These are phyloP conservation scores for Anisodus acutangulus DNA, from an alignment of 257 asterid species.

Conservation along the genomic window DNA sequence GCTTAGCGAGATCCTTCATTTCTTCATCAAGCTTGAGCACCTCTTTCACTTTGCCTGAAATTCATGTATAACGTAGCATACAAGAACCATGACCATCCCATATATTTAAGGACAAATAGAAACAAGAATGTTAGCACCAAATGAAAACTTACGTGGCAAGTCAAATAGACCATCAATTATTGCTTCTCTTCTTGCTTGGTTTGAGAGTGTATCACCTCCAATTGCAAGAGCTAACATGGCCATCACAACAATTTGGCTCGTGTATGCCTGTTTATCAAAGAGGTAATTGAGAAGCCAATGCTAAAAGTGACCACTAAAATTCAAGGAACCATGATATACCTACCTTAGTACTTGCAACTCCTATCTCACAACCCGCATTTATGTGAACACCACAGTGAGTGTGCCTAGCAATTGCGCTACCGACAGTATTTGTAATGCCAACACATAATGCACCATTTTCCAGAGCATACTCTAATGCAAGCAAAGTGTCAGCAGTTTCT, in stretches of 20 bases:
- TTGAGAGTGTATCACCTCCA: constrained; percentile 85
- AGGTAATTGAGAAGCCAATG: constrained; percentile 32
- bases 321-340: constrained; percentile 24
- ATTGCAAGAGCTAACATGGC: constrained; percentile 97
- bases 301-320: constrained; percentile 1
- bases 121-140: constrained; percentile 24
- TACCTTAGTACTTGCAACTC: constrained; percentile 99
- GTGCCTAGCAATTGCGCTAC: constrained; percentile 97
- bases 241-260: constrained; percentile 98
- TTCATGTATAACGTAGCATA: constrained; percentile 24
- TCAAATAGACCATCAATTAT: constrained; percentile 85
- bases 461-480: constrained; percentile 89
- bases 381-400: constrained; percentile 97
- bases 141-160: constrained; percentile 72
- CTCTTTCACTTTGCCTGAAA: constrained; percentile 81
- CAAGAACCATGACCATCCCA: constrained; percentile 6
- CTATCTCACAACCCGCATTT: constrained; percentile 98
- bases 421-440: constrained; percentile 96
- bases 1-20: constrained; percentile 83
- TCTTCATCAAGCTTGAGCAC: constrained; percentile 90
- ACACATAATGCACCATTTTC: constrained; percentile 95
- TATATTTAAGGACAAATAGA: neutral
- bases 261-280: constrained; percentile 73
- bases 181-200: constrained; percentile 79
- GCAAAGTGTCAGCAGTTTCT: constrained; percentile 97